Evolutionary conservation across 2,329 filamentous ascomycete species (phyloP).

Genomic region (Talaromyces sp.): DNA sequence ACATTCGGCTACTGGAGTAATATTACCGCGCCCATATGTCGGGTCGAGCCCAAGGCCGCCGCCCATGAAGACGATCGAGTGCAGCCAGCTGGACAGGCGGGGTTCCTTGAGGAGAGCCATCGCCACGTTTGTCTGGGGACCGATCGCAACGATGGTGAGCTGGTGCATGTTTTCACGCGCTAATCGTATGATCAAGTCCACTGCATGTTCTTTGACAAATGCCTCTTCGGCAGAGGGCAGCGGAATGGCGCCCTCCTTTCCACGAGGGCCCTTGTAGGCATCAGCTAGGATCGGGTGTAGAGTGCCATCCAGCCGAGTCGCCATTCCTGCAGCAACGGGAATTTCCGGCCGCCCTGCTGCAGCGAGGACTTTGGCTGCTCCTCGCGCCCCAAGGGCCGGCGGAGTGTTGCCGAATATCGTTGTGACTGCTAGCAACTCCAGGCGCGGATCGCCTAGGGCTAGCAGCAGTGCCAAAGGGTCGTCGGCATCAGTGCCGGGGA

Average conservation of each 20-base stretch:
- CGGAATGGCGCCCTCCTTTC: neutral
- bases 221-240: neutral
- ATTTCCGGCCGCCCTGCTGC: neutral
- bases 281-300: neutral
- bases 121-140: neutral
- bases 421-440: neutral
- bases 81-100: neutral
- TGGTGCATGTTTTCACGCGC: neutral
- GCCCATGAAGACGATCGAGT: neutral
- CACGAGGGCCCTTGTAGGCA: neutral
- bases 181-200: neutral
- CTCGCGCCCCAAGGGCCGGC: neutral
- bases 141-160: neutral
- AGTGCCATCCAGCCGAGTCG: neutral
- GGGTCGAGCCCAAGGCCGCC: neutral
- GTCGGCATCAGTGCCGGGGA: constrained; percentile 2
- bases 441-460: neutral
- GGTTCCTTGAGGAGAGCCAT: neutral
- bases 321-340: neutral
- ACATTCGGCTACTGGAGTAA: neutral
- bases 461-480: neutral
- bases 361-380: neutral
- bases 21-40: neutral
- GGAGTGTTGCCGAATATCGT: neutral
- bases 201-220: neutral